Conservation (phyloP, 2,329 filamentous ascomycete species). For the Fusarium caatingaense region DNA sequence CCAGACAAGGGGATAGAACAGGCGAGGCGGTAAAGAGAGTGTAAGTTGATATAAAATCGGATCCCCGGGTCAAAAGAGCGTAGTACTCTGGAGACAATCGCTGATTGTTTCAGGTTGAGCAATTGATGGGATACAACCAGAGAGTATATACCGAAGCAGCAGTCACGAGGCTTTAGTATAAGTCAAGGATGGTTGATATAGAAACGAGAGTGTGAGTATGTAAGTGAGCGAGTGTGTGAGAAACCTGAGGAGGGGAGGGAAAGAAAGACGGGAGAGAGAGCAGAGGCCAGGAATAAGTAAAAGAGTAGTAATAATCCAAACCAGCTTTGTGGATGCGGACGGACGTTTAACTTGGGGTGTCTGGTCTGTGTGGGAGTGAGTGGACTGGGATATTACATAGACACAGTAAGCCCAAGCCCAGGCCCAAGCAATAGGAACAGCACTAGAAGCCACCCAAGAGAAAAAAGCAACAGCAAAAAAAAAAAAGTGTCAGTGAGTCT, state of each 20-base stretch:
- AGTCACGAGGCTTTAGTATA: conserved; percentile 16
- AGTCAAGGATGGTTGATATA: conserved; percentile 26
- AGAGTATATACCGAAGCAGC: conserved; percentile 13
- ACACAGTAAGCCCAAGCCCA: conserved; percentile 25
- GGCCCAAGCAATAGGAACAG: conserved; percentile 22
- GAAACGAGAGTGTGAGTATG: conserved; percentile 26
- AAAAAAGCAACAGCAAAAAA: conserved; percentile 31
- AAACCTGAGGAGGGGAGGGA: conserved; percentile 32
- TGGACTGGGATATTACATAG: conserved; percentile 1
- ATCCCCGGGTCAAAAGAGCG: conserved; percentile 32
- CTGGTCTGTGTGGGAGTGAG: conserved; percentile 27
- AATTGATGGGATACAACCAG: conserved; percentile 21
- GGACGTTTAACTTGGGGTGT: conserved; percentile 4
- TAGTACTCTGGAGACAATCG: conserved; percentile 24
- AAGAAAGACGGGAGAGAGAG: conserved; percentile 17
- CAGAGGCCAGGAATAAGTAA: conserved; percentile 35
- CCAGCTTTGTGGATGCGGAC: conserved; percentile 41
- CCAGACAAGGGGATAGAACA: conserved; percentile 16
- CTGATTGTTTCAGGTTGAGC: conserved; percentile 26
- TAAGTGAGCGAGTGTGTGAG: background rate
- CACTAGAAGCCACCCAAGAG: conserved; percentile 3
- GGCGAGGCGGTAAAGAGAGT: conserved; percentile 21
- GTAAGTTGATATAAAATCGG: conserved; percentile 28
- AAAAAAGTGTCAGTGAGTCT: conserved; percentile 10
- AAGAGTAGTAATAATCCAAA: conserved; percentile 42